Base-by-base conservation (phyloP, 768 basidiomycete genomes). In the Xanthoconium stramineum region DNA sequence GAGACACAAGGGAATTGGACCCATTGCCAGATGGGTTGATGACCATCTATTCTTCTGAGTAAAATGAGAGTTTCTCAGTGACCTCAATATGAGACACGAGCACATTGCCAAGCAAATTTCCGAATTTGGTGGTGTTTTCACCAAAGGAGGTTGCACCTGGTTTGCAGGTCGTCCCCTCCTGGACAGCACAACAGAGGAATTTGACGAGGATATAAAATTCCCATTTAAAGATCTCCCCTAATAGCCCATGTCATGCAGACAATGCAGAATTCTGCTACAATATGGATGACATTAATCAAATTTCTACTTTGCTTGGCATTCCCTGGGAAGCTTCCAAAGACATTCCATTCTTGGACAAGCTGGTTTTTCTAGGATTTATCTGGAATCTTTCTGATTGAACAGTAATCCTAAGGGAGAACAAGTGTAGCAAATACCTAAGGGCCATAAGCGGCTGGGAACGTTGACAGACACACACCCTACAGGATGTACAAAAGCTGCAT, bases 61-160 rank as follows among this genome's bases (percentile, higher is more conserved):
- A 6, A 2, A 17, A 0, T 30, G 3, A 0, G 30, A 46, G 1
- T 10, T n/a, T 6, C 9, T 32, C 1, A 2, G 11, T 1, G 17
- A 46, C 3, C 13, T 29, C 12, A 14, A 44, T 28, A 1, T 12
- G 24, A 13, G 24, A 2, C 5, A 28, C 24, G 15, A 24, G 4
- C 24, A 2, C 24, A 24, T 33, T 46, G 47, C 47, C 2, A 5
- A 47, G 9, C 15, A 15, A 17, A 32, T 46, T 7, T 9, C 17
- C 3, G 5, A n/a, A 9, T 3, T 1, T 2, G 13, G n/a, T 0
- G 30, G 30, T 1, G 15, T 10, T 1, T 0, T 13, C 5, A 19
- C 39, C 13, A 30, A 5, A 6, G 52, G 45, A 2, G 29, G 52
- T 0, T 0, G 6, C 0, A 17, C 52, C 0, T 53, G 24, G 24